These are phyloP conservation scores for Annulohypoxylon stygium DNA, from an alignment of 495 filamentous ascomycete genomes.

Conservation along the genomic window DNA sequence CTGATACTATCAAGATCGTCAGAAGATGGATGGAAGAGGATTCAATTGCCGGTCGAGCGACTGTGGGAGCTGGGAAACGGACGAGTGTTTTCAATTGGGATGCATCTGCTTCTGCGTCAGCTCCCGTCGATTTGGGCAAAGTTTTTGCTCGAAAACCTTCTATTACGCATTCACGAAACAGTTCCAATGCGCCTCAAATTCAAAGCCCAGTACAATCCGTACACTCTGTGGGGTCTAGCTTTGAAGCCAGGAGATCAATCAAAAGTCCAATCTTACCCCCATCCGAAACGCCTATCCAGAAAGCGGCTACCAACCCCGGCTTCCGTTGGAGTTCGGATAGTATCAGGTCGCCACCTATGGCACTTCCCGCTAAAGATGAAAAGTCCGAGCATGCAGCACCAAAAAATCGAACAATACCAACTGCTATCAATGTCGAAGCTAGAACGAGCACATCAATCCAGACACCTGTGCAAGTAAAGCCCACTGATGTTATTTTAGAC, in stretches of 20 bases:
- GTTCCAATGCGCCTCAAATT: constrained; percentile 32
- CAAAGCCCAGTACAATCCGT: constrained; percentile 4
- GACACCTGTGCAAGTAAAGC: neutral
- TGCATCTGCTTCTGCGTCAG: constrained; percentile 60
- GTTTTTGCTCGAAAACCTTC: constrained; percentile 56
- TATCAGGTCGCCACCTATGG: constrained; percentile 20
- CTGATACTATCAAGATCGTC: constrained; percentile 67
- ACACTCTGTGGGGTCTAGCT: constrained; percentile 6
- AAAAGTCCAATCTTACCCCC: constrained; percentile 38
- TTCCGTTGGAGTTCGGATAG: constrained; percentile 40
- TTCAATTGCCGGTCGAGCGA: constrained; percentile 63
- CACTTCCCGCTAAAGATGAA: constrained; percentile 1
- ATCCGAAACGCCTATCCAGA: neutral
- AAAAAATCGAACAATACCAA: constrained; percentile 2
- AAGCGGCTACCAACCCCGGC: constrained; percentile 18
- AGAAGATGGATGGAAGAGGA: constrained; percentile 72
- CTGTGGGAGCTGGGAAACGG: constrained; percentile 56
- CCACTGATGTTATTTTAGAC: constrained; percentile 29
- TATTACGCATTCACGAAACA: constrained; percentile 37
- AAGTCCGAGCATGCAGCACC: neutral
- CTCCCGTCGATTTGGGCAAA: constrained; percentile 60
- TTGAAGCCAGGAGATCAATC: constrained; percentile 22
- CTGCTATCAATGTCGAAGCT: neutral
- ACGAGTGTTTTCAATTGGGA: constrained; percentile 69
- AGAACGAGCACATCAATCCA: neutral